Evolutionary conservation across 1,284 basidiomycete species (phyloP).

Genomic region (Sanguinoderma infundibulare): DNA sequence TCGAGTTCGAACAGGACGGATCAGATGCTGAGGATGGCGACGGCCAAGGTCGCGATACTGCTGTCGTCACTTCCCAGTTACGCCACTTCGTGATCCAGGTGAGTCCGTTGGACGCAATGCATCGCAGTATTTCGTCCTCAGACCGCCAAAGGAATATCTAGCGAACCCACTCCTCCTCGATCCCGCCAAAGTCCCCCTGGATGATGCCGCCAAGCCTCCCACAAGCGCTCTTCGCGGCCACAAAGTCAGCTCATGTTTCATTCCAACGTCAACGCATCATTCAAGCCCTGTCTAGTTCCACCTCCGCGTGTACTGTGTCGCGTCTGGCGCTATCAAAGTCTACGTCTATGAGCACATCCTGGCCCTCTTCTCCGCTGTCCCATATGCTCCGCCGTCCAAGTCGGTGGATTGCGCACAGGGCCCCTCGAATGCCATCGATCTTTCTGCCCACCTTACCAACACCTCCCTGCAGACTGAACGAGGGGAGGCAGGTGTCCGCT

Average conservation of each 20-base stretch:
- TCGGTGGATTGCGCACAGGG: constrained; percentile 29
- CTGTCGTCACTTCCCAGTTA: constrained; percentile 85
- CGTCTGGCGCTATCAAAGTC: constrained; percentile 78
- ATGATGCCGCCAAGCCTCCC: constrained; percentile 29
- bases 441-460: constrained; percentile 91
- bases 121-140: neutral
- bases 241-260: constrained; percentile 57
- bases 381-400: constrained; percentile 52
- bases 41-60: constrained; percentile 47
- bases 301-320: constrained; percentile 91
- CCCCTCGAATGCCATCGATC: constrained; percentile 46
- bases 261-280: constrained; percentile 16
- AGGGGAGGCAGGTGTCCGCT: constrained; percentile 71
- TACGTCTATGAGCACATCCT: constrained; percentile 86
- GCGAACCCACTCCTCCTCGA: constrained; percentile 78
- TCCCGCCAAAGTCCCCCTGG: constrained; percentile 52
- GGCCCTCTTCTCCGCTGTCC: constrained; percentile 81
- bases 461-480: constrained; percentile 86
- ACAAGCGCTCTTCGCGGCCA: constrained; percentile 49
- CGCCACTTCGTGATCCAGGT: constrained; percentile 98
- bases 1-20: constrained; percentile 77
- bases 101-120: constrained; percentile 9
- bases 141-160: constrained; percentile 76
- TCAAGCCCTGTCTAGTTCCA: constrained; percentile 72
- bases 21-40: constrained; percentile 43